Evolutionary conservation across 176 grass and related monocot species (phyloP), one percentile per base, ranked within the genome.

Genomic region (Cymbopogon citratus): DNA sequence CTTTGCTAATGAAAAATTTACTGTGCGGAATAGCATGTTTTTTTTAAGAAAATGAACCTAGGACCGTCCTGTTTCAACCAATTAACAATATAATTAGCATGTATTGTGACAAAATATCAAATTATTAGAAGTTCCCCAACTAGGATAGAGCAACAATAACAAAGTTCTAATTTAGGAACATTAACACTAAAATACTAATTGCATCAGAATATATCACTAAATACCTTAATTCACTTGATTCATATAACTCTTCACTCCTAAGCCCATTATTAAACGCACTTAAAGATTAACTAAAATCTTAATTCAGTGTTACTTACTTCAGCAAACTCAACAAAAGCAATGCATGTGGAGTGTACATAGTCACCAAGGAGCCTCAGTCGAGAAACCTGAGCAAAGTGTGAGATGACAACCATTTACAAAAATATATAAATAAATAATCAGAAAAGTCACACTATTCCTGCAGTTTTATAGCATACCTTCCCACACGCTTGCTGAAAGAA

Each of bases 311-410:
- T 75, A 84, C 87, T 97, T 84, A 98, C 92, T 62, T 87, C 86
- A 87, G 82, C 84, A 89, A 94, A 97, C 80, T 98, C 95, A 85
- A 98, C 92, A 87, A 98, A 98, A 19, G 92, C 95, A 89, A 98
- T 98, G 75, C 88, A 89, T 29, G 92, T 94, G 49, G 90, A 94
- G 72, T 98, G 95, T 65, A 94, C 83, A 71, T 85, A 92, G 85
- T 98, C 95, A 66, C 92, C 92, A 87, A 98, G 92, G 71, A 98
- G 90, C 79, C 95, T 92, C 84, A 92, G 69, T 5, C 86, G 90
- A 89, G 95, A 98, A 81, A 98, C 95, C 95, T 98, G 83, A 21
- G 39, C 9, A 73, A 61, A 80, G 12, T 52, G 19, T 68, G 7
- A 84, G 36, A 38, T 18, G 40, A 10, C 51, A 74, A 24, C 8